These are phyloP conservation scores for Colletotrichum euphorbiae DNA, from an alignment of 2,329 filamentous ascomycete species.

Conservation along the genomic window DNA sequence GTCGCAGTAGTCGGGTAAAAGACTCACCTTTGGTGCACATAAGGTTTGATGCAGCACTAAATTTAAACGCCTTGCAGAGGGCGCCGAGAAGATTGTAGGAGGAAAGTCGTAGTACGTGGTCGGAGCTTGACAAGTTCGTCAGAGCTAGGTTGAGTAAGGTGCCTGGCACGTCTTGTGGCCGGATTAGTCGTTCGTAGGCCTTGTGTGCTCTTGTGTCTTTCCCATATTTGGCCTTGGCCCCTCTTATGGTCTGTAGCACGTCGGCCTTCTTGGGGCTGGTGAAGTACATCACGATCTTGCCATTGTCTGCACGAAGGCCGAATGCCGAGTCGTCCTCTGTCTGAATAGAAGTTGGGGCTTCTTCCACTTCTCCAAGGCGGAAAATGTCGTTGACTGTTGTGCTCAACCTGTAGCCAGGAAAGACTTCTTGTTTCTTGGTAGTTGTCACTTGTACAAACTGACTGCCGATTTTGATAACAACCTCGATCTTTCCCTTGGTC, in stretches of 20 bases:
- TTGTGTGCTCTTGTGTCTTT: slow-evolving; percentile 72
- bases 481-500: slow-evolving; percentile 77
- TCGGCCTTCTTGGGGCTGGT: slow-evolving; percentile 73
- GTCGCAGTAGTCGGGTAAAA: background rate
- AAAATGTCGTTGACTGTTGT: slow-evolving; percentile 78
- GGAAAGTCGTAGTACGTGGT: slow-evolving; percentile 69
- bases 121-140: slow-evolving; percentile 73
- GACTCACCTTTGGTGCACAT: slow-evolving; percentile 69
- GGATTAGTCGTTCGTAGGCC: slow-evolving; percentile 72
- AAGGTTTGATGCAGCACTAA: slow-evolving; percentile 70
- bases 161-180: slow-evolving; percentile 77
- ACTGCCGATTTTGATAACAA: slow-evolving; percentile 75
- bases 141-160: slow-evolving; percentile 76
- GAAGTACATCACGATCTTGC: slow-evolving; percentile 79
- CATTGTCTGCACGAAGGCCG: slow-evolving; percentile 74
- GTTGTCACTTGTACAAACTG: slow-evolving; percentile 79
- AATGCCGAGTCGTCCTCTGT: slow-evolving; percentile 76
- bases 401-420: slow-evolving; percentile 70
- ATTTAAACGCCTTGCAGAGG: slow-evolving; percentile 75
- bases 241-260: slow-evolving; percentile 71
- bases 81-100: slow-evolving; percentile 77
- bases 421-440: slow-evolving; percentile 75
- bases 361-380: slow-evolving; percentile 74
- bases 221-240: slow-evolving; percentile 72
- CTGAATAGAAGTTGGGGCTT: slow-evolving; percentile 72